phyloP scores from a whole-genome alignment of 2,329 filamentous ascomycete species.

The Claviceps capensis region DNA sequence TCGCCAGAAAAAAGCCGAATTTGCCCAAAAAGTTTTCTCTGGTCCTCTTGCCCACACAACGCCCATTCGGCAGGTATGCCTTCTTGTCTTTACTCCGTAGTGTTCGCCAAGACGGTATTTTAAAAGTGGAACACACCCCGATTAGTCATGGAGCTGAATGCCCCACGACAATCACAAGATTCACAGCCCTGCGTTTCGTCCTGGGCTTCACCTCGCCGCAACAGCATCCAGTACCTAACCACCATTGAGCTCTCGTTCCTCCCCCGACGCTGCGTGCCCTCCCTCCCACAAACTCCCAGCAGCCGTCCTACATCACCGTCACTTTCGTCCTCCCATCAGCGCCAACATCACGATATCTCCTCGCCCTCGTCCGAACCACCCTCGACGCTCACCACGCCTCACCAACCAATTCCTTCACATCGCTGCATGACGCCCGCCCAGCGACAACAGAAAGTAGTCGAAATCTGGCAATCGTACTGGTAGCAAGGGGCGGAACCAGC shows the following conservation, averaged over 20 bases:
- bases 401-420: background rate
- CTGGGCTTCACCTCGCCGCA: background rate
- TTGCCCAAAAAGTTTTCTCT: too few species aligned
- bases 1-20: too few species aligned
- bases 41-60: too few species aligned
- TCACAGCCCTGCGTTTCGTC: background rate
- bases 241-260: slow-evolving; percentile 5
- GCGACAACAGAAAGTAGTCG: background rate
- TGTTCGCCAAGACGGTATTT: too few species aligned
- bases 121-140: background rate
- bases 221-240: background rate
- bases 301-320: background rate
- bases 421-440: background rate
- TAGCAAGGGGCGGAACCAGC: background rate
- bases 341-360: background rate
- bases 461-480: background rate
- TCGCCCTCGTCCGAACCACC: background rate
- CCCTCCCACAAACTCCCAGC: background rate
- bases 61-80: too few species aligned
- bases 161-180: background rate
- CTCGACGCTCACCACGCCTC: background rate
- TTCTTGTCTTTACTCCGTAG: too few species aligned
- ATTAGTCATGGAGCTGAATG: background rate
- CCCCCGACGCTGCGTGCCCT: background rate
- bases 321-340: background rate